Conservation (phyloP, 768 basidiomycete species). For the Rhodotorula paludigena region DNA sequence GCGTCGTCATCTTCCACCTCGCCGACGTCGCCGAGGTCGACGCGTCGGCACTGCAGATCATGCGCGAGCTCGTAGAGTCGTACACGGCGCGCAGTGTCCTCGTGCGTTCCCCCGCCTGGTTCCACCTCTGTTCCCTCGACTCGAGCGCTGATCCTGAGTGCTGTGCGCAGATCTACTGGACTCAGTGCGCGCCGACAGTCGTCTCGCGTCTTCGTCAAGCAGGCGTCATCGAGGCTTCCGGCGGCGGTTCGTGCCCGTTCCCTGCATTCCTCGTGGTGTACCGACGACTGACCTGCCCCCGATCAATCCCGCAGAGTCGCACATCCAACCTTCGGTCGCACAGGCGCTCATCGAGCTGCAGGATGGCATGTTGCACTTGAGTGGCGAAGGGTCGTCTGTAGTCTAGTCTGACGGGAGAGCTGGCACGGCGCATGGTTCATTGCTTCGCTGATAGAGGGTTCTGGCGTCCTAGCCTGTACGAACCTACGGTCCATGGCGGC, state of each 20-base stretch:
- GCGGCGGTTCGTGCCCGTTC: constrained; percentile 11
- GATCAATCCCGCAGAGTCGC: constrained; percentile 13
- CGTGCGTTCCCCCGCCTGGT: constrained; percentile 12
- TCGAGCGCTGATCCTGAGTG: neutral
- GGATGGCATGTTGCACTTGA: constrained; percentile 1
- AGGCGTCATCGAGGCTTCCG: constrained; percentile 16
- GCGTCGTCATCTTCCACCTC: constrained; percentile 63
- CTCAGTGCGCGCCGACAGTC: neutral
- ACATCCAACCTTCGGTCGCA: constrained; percentile 20
- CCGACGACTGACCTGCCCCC: too few species aligned
- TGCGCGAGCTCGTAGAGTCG: constrained; percentile 37
- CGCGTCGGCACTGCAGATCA: constrained; percentile 56
- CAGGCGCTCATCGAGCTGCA: constrained; percentile 11
- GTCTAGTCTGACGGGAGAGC: neutral
- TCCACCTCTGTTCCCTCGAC: neutral
- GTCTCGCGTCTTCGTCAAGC: constrained; percentile 5
- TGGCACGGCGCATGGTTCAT: too few species aligned
- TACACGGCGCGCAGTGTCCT: constrained; percentile 30
- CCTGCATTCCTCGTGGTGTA: neutral
- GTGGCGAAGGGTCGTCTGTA: neutral
- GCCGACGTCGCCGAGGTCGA: constrained; percentile 86
- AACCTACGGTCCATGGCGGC: too few species aligned
- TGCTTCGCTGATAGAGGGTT: too few species aligned
- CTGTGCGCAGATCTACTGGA: constrained; percentile 27
- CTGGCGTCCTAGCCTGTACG: too few species aligned